Base-by-base conservation (phyloP, 2,329 filamentous ascomycete species). In the Stagonosporopsis chrysanthemi region DNA sequence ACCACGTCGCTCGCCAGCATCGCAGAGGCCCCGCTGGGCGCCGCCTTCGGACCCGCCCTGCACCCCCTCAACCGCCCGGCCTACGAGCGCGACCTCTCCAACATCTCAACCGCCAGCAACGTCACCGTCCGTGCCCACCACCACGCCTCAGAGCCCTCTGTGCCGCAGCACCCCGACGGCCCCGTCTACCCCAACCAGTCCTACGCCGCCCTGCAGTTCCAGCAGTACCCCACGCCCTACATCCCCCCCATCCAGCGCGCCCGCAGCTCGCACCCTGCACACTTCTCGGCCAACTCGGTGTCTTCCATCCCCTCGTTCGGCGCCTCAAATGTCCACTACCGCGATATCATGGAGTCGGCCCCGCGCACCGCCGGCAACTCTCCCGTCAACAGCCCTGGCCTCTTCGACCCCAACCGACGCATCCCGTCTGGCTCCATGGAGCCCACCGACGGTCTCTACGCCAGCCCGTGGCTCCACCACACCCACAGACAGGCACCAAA, bases 401-500 rank as follows among this genome's bases (percentile, higher is more conserved):
- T 82, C 36, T 83, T 82, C 73, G 77, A 72, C n/a, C 67, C 74
- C 7, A 64, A 64, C 33, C 70, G 66, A 33, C 72, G 69, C 44
- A 74, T 67, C 50, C 69, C 69, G 31, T 72, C 64, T 49, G 70
- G 63, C 56, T 66, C 64, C 39, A 70, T 64, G 48, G 68, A 70
- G 33, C 60, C 68, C 8, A 63, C 71, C 56, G 70, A 77, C 42
- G 77, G 78, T 24, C 78, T 75, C 42, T 83, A 83, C 63, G 76
- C 81, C 19, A 81, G 77, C 61, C 81, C 81, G 0, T 83, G 80
- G 65, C 72, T 83, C 44, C 81, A 83, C 62, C 78, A 78, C 61
- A 80, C 78, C 17, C 81, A 83, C 49, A 65, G 78, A 17, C 79
- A 82, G 63, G 75, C 76, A n/a, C 81, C 81, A 29, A 82, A 82